These are phyloP conservation scores for Plectosphaerella sp. DNA, from an alignment of 2,329 filamentous ascomycete species.

Conservation along the genomic window DNA sequence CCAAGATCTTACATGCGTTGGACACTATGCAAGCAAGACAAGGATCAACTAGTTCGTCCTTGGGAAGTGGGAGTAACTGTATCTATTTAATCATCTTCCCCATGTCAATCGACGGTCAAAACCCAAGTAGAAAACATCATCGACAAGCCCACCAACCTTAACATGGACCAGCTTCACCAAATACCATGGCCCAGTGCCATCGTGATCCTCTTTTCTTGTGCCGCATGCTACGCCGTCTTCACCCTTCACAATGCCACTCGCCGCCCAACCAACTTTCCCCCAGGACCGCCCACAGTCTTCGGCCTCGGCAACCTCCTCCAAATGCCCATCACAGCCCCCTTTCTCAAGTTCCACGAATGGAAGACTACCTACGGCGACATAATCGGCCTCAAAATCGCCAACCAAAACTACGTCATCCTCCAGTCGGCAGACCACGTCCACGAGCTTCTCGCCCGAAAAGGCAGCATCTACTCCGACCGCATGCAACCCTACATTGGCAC, in stretches of 20 bases:
- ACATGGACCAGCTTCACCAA: not conserved
- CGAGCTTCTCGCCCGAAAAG: slow-evolving; percentile 31
- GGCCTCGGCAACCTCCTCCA: slow-evolving; percentile 20
- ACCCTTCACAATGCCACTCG: slow-evolving; percentile 2
- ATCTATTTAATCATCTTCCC: too few species aligned
- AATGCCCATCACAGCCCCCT: slow-evolving; percentile 17
- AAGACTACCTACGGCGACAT: slow-evolving; percentile 27
- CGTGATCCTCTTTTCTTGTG: not conserved
- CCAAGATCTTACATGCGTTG: too few species aligned
- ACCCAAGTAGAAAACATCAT: too few species aligned
- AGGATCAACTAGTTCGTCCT: too few species aligned
- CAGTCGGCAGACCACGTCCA: slow-evolving; percentile 23
- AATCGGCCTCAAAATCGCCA: slow-evolving; percentile 23
- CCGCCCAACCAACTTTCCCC: slow-evolving; percentile 14
- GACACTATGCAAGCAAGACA: too few species aligned
- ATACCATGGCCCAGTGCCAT: not conserved
- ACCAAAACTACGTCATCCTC: slow-evolving; percentile 25
- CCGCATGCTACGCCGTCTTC: not conserved
- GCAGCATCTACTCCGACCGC: slow-evolving; percentile 31
- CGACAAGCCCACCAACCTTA: too few species aligned
- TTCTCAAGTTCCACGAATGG: slow-evolving; percentile 25
- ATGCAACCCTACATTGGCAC: slow-evolving; percentile 21
- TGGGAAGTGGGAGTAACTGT: too few species aligned
- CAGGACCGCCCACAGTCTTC: slow-evolving; percentile 14
- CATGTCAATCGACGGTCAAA: too few species aligned